Conservation (phyloP, 768 basidiomycete species). For the Holtermannia corniformis region DNA sequence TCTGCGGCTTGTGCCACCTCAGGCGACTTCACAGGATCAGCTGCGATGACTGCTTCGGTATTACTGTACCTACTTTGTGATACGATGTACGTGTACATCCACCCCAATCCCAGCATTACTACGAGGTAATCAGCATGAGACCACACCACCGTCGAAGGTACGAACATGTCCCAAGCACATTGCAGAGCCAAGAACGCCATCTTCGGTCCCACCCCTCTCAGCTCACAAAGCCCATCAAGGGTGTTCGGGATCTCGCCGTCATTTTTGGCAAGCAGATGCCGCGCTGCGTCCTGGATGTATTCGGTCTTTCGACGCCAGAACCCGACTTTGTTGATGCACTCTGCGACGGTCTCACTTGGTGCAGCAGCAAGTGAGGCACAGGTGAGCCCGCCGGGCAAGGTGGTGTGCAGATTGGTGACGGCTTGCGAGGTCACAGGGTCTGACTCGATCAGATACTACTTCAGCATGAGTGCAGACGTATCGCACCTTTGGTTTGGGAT, state of each 20-base stretch:
- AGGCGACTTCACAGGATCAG: slow-evolving; percentile 45
- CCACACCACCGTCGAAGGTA: neutral
- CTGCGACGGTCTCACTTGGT: slow-evolving; percentile 54
- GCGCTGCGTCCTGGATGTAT: slow-evolving; percentile 60
- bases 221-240: slow-evolving; percentile 71
- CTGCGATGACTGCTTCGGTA: neutral
- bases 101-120: slow-evolving; percentile 89
- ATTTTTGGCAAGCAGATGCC: slow-evolving; percentile 51
- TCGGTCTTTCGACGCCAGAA: slow-evolving; percentile 84
- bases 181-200: slow-evolving; percentile 86
- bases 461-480: neutral
- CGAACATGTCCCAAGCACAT: slow-evolving; percentile 70
- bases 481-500: slow-evolving; percentile 67
- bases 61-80: slow-evolving; percentile 66
- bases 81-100: slow-evolving; percentile 90
- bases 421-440: slow-evolving; percentile 80
- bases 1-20: slow-evolving; percentile 79
- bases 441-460: too few species aligned
- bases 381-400: slow-evolving; percentile 69
- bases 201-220: slow-evolving; percentile 90
- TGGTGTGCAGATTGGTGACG: slow-evolving; percentile 58
- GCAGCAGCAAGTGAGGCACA: slow-evolving; percentile 61
- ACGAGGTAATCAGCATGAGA: slow-evolving; percentile 4
- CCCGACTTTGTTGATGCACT: slow-evolving; percentile 78
- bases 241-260: slow-evolving; percentile 80